A percentile compares a stretch with the other conserved stretches of the same genome.
Conservation (phyloP, 352 stramenopile genomes). For the Globisporangium sylvaticum region DNA sequence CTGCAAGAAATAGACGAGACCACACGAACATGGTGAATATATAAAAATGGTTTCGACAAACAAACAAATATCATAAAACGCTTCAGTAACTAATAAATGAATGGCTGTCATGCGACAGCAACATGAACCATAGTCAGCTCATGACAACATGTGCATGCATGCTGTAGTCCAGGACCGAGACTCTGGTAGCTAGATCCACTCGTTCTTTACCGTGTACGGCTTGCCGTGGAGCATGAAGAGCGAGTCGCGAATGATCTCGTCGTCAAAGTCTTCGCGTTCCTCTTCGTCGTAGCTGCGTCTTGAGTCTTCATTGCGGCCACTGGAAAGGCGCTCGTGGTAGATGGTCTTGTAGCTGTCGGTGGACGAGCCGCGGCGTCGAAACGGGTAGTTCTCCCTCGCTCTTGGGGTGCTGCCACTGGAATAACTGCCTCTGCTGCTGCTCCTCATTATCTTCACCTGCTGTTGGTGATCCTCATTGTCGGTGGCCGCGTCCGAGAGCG, state of each 20-base stretch:
- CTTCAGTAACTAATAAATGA: no score
- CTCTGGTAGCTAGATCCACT: constrained; percentile 8
- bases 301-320: not conserved
- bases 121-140: no score
- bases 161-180: no score
- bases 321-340: not conserved
- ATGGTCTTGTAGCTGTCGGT: constrained; percentile 9
- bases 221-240: constrained; percentile 2
- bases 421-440: not conserved
- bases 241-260: constrained; percentile 5
- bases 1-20: no score
- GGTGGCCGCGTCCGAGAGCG: constrained; percentile 8
- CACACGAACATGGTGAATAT: no score
- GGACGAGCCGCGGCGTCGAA: constrained; percentile 5
- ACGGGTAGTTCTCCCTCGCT: not conserved
- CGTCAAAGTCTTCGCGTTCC: not conserved
- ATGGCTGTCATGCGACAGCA: no score
- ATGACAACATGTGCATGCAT: no score
- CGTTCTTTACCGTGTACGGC: not conserved
- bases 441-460: not conserved
- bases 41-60: no score
- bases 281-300: not conserved
- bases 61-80: no score
- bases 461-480: not conserved
- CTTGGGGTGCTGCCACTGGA: not conserved